Conservation (phyloP, 176 grass and related monocot genomes). For the Sorghum bicolor region Sorghum_bicolor_NCBIv3 NC_012870.2:61050001-61050500, state of each 20-base stretch:
- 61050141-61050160: conserved; percentile 86
- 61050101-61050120: conserved; percentile 71
- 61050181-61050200: conserved; percentile 52
- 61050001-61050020: conserved; percentile 6
- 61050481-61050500: conserved; percentile 4
- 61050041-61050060: conserved; percentile 7
- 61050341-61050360: conserved; percentile 92
- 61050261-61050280: conserved; percentile 28
- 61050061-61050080: conserved; percentile 20
- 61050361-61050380: conserved; percentile 80
- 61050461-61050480: not conserved
- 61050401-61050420: conserved; percentile 23
- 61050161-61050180: conserved; percentile 99
- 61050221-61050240: not conserved
- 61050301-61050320: conserved; percentile 33
- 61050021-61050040: not conserved
- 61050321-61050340: conserved; percentile 48
- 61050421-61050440: conserved; percentile 39
- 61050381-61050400: conserved; percentile 59
- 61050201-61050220: not conserved
- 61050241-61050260: conserved; percentile 5
- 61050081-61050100: conserved; percentile 70
- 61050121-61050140: conserved; percentile 79
- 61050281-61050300: conserved; percentile 56
- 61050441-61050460: not conserved